These are phyloP conservation scores for Naumovozyma dairenensis DNA, from an alignment of 805 yeast species.

Conservation along the genomic window DNA sequence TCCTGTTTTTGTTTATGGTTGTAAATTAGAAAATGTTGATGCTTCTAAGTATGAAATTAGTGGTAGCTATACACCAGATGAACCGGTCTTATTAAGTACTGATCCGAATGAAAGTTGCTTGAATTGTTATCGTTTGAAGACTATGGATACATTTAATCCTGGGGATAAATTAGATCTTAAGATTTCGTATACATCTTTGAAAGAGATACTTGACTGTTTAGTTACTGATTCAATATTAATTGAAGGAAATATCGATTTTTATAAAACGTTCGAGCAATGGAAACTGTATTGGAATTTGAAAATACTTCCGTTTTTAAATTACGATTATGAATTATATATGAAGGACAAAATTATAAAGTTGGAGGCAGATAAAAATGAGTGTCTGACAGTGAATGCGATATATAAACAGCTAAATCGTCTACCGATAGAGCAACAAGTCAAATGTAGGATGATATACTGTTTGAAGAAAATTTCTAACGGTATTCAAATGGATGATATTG, in stretches of 20 bases:
- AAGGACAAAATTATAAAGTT: constrained; percentile 8
- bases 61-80: constrained; percentile 15
- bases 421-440: constrained; percentile 9
- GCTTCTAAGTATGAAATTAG: constrained; percentile 9
- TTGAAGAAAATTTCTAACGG: constrained; percentile 13
- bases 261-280: constrained; percentile 16
- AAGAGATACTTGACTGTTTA: constrained; percentile 20
- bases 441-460: constrained; percentile 12
- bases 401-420: neutral
- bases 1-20: constrained; percentile 17
- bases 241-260: constrained; percentile 22
- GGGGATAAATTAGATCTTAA: constrained; percentile 16
- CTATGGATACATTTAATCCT: constrained; percentile 8
- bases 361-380: constrained; percentile 1
- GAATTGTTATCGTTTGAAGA: constrained; percentile 17
- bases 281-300: constrained; percentile 18
- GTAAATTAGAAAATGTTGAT: constrained; percentile 7
- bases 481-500: constrained; percentile 13
- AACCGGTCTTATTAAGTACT: constrained; percentile 13
- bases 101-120: constrained; percentile 17
- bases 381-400: constrained; percentile 1
- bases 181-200: constrained; percentile 18
- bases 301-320: constrained; percentile 15
- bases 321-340: constrained; percentile 17
- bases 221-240: constrained; percentile 21